Evolutionary conservation across 768 basidiomycete genomes (phyloP).

Genomic region (Tubosaeta sp.): DNA sequence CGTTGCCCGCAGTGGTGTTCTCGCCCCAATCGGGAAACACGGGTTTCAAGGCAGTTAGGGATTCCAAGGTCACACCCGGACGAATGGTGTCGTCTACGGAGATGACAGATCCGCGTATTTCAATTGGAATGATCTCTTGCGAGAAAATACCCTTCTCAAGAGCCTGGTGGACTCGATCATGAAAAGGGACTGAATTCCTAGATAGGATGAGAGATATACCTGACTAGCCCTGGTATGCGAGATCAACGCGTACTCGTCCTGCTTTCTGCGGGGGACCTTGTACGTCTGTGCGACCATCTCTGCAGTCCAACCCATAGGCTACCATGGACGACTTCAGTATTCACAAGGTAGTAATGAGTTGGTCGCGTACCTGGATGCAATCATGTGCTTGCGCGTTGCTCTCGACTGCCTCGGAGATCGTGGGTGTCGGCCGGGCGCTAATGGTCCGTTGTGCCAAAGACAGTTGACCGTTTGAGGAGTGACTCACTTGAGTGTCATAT

Average conservation of each 20-base stretch:
- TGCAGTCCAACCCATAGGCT: constrained; percentile 96
- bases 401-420: constrained; percentile 55
- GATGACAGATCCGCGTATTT: constrained; percentile 60
- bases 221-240: constrained; percentile 79
- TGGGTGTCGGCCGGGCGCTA: constrained; percentile 73
- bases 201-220: constrained; percentile 31
- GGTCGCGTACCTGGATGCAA: constrained; percentile 52
- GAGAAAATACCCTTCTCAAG: constrained; percentile 68
- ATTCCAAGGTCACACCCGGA: constrained; percentile 73
- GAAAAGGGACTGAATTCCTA: background rate
- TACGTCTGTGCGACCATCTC: constrained; percentile 84
- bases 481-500: constrained; percentile 73
- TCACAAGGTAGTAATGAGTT: background rate
- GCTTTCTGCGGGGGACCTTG: constrained; percentile 71
- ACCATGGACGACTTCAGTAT: constrained; percentile 1
- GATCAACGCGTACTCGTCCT: constrained; percentile 86
- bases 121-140: constrained; percentile 86
- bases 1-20: constrained; percentile 75
- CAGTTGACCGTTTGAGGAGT: background rate
- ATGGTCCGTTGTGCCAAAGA: background rate
- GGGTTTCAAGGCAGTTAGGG: constrained; percentile 74
- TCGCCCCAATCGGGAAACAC: constrained; percentile 81
- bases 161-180: constrained; percentile 41
- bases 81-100: constrained; percentile 87
- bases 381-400: constrained; percentile 64